Conservation (phyloP, 345 rosid genomes). For the Eucalyptus shirleyi region DNA sequence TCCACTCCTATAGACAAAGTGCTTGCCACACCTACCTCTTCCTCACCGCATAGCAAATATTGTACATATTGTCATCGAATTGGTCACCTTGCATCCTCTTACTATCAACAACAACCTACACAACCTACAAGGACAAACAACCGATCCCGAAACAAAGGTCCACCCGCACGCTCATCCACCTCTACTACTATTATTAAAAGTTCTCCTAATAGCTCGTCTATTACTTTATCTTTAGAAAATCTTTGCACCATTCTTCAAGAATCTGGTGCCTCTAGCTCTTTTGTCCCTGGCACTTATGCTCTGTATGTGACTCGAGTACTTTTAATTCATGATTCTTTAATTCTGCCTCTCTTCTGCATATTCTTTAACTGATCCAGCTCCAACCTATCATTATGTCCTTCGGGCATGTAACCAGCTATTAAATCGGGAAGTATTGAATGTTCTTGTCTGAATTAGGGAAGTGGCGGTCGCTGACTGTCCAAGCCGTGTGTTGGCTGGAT, state of each 20-base stretch:
- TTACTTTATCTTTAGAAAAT: not conserved
- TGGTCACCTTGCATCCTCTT: not conserved
- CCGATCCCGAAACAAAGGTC: not conserved
- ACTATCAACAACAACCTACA: not conserved
- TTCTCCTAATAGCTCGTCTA: not conserved
- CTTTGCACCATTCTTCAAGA: not conserved
- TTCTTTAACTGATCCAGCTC: too few species aligned
- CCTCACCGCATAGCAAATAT: not conserved
- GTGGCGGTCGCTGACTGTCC: too few species aligned
- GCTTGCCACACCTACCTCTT: not conserved
- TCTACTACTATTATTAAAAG: not conserved
- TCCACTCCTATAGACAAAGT: not conserved
- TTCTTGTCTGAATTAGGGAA: too few species aligned
- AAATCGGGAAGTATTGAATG: too few species aligned
- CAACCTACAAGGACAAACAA: not conserved
- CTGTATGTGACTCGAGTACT: not conserved
- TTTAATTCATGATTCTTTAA: not conserved
- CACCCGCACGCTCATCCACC: not conserved
- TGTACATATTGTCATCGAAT: not conserved
- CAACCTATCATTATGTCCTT: too few species aligned
- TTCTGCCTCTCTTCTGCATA: not conserved
- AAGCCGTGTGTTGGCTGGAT: too few species aligned
- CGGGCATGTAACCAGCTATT: too few species aligned
- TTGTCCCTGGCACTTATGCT: not conserved
- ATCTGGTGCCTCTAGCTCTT: not conserved